Conservation (phyloP, 2,329 filamentous ascomycete genomes). For the Thermothelomyces thermophilus region DNA sequence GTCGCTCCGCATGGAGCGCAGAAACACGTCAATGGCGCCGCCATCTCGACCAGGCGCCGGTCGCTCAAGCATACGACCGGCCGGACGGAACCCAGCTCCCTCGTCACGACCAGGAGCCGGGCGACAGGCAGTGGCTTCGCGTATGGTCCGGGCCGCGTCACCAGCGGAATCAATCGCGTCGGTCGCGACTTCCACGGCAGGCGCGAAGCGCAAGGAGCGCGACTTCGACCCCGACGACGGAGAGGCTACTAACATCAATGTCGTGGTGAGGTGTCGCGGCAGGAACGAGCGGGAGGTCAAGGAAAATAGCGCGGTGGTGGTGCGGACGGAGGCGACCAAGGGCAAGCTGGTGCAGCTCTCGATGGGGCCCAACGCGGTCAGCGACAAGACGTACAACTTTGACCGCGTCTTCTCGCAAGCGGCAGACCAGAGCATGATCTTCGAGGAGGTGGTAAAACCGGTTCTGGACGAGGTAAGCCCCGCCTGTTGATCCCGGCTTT, state of each 20-base stretch:
- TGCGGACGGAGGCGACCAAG: slow-evolving; percentile 81
- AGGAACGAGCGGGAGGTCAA: slow-evolving; percentile 86
- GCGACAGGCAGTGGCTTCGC: slow-evolving; percentile 19
- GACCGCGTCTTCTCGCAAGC: slow-evolving; percentile 96
- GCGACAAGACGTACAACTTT: slow-evolving; percentile 94
- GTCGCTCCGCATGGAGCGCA: slow-evolving; percentile 29
- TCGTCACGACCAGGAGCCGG: slow-evolving; percentile 18
- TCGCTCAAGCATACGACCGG: slow-evolving; percentile 27
- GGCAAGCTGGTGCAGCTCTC: slow-evolving; percentile 77
- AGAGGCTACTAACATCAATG: slow-evolving; percentile 94
- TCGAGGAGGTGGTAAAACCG: slow-evolving; percentile 89
- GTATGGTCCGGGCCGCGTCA: slow-evolving; percentile 45
- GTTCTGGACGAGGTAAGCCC: slow-evolving; percentile 83
- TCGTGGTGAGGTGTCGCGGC: slow-evolving; percentile 89
- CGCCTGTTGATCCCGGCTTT: too few species aligned
- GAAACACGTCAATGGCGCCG: slow-evolving; percentile 27
- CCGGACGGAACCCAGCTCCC: slow-evolving; percentile 20
- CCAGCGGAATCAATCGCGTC: slow-evolving; percentile 65
- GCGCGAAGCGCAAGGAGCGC: slow-evolving; percentile 78
- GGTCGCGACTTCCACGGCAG: slow-evolving; percentile 46
- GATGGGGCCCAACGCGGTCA: slow-evolving; percentile 87
- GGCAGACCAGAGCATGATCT: slow-evolving; percentile 88
- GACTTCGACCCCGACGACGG: slow-evolving; percentile 63
- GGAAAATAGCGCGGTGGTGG: slow-evolving; percentile 91
- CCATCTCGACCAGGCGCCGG: slow-evolving; percentile 18